Evolutionary conservation across 768 basidiomycete species (phyloP), one percentile per base, ranked within the genome.

Genomic region (Chalciporus sphaerocephalus): DNA sequence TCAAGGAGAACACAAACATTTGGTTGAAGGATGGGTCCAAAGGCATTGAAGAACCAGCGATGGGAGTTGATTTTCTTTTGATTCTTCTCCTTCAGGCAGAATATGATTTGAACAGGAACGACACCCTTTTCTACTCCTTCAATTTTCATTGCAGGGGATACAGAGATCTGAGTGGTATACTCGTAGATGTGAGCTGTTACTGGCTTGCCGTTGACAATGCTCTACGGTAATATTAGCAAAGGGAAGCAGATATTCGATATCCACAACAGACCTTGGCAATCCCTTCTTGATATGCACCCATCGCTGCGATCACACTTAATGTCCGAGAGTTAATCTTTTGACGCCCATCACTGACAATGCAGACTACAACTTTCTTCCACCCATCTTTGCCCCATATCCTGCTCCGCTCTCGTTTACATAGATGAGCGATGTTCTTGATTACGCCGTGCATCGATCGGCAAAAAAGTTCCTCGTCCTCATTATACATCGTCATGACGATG

Each of bases 401-500:
- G 55, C 84, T 87, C 38, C 89, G 73, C 36, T 87, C 85, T 17
- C 94, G 74, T 53, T 84, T 88, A 60, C 89, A 92, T 49, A 97
- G 65, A 65, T 95, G 90, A 5, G 83, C 85, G 35, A 97, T 76
- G 56, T 97, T 97, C 76, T 89, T 92, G 66, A 96, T 91, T 6
- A 97, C 88, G 40, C 94, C 94, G 58, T 95, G 88, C 89, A 97
- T 93, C 0, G 94, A 91, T 33, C 93, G 69, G 56, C 84, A 85
- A 68, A 97, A 97, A 6, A 98, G 74, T 57, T 85, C 80, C 62
- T 95, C 92, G 56, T 90, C 82, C 58, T 92, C 92, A 58, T 96
- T 95, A 65, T 95, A 96, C 93, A 97, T 96, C 12, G 94, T 97
- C 80, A 97, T 87, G 34, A 96, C 94, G 55, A 97, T 94, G 69